Evolutionary conservation across 306 rosid species (phyloP).

Genomic region (Delonix regia): DNA sequence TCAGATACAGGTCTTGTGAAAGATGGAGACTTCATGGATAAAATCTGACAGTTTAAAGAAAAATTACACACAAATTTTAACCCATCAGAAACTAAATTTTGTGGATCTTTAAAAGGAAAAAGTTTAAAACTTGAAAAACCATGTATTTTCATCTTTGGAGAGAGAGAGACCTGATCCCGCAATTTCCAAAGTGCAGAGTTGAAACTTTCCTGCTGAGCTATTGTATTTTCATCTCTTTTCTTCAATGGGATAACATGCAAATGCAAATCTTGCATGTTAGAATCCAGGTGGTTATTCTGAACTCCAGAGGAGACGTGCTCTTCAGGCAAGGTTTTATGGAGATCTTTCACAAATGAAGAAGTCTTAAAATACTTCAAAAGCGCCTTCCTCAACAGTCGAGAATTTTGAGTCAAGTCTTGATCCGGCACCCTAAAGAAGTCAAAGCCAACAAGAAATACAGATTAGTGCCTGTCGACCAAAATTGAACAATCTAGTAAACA

Average conservation of each 20-base stretch:
- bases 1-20: slow-evolving; percentile 67
- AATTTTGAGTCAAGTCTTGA: slow-evolving; percentile 55
- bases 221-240: slow-evolving; percentile 64
- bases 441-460: slow-evolving; percentile 26
- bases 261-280: slow-evolving; percentile 42
- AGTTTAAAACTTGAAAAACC: background rate
- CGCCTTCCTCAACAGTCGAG: slow-evolving; percentile 58
- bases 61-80: background rate
- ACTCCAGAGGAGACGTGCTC: slow-evolving; percentile 41
- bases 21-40: slow-evolving; percentile 68
- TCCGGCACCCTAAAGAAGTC: slow-evolving; percentile 56
- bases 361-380: slow-evolving; percentile 52
- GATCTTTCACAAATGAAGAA: slow-evolving; percentile 53
- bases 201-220: slow-evolving; percentile 65
- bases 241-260: slow-evolving; percentile 55
- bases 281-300: slow-evolving; percentile 33
- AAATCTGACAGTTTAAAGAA: too few species aligned
- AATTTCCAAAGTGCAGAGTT: slow-evolving; percentile 65
- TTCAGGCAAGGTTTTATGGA: slow-evolving; percentile 31
- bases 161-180: slow-evolving; percentile 72
- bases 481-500: slow-evolving; percentile 4
- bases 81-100: background rate
- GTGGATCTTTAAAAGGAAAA: background rate
- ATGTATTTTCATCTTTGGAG: background rate
- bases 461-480: background rate